phyloP scores from a whole-genome alignment of 2,329 filamentous ascomycete species.

The Paraphoma sp. region DNA sequence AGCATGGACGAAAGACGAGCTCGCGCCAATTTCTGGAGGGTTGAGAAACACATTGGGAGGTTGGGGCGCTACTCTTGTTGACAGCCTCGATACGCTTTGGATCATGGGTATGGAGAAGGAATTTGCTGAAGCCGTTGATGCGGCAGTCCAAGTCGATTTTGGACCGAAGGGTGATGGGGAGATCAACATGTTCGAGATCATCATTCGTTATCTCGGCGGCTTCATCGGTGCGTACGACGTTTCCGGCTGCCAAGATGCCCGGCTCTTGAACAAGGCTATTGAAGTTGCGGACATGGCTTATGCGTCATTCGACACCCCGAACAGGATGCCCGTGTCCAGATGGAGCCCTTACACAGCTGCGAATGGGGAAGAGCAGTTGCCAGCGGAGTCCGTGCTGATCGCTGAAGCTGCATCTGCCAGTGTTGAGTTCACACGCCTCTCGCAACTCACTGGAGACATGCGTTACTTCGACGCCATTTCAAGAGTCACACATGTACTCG shows the following conservation, averaged over 20 bases:
- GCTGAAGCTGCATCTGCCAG: constrained; percentile 55
- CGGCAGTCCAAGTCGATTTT: constrained; percentile 52
- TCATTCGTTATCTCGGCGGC: constrained; percentile 84
- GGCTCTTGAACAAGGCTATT: constrained; percentile 77
- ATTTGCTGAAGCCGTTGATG: constrained; percentile 52
- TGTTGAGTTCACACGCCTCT: constrained; percentile 56
- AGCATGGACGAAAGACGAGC: constrained; percentile 57
- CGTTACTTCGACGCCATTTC: constrained; percentile 55
- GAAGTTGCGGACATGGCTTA: constrained; percentile 82
- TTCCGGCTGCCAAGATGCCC: constrained; percentile 67
- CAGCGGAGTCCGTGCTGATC: constrained; percentile 48
- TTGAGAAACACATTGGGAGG: constrained; percentile 51
- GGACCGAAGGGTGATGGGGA: constrained; percentile 43
- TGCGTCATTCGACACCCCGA: constrained; percentile 86
- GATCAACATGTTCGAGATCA: constrained; percentile 58
- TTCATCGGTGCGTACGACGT: constrained; percentile 87
- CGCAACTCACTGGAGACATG: constrained; percentile 52
- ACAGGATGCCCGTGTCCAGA: constrained; percentile 76
- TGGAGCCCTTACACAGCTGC: constrained; percentile 50
- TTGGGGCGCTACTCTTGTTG: constrained; percentile 55
- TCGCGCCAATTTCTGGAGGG: constrained; percentile 51
- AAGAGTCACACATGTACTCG: constrained; percentile 50
- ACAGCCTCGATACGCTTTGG: constrained; percentile 54
- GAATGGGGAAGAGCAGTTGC: constrained; percentile 42
- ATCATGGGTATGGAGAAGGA: constrained; percentile 55